Evolutionary conservation across 768 basidiomycete species (phyloP).

Genomic region (Pulveroboletus sp.): DNA sequence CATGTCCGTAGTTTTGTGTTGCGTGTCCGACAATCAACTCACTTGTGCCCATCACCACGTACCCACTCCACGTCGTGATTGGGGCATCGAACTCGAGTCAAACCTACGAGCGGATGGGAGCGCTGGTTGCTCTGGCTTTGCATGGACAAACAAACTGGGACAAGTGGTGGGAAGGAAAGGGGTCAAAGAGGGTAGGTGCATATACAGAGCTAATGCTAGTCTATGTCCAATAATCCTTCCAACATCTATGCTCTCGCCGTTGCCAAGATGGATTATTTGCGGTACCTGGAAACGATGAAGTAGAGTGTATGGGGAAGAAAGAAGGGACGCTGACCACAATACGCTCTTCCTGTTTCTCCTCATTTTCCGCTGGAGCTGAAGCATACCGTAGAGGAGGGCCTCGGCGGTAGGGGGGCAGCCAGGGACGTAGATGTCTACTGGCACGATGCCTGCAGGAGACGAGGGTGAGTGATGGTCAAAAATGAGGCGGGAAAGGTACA

Average conservation of each 20-base stretch:
- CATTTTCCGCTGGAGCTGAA: slow-evolving; percentile 97
- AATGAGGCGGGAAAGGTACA: slow-evolving; percentile 27
- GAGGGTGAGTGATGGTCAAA: slow-evolving; percentile 7
- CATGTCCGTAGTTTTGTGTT: too few species aligned
- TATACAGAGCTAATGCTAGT: slow-evolving; percentile 24
- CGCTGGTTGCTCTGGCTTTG: not conserved
- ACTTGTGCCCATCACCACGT: too few species aligned
- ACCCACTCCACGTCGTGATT: not conserved
- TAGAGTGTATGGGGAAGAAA: not conserved
- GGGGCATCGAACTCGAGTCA: not conserved
- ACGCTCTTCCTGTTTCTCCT: slow-evolving; percentile 80
- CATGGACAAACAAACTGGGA: slow-evolving; percentile 1
- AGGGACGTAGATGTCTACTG: slow-evolving; percentile 97
- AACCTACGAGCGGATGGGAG: not conserved
- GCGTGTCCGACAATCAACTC: too few species aligned
- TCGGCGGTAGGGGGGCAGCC: slow-evolving; percentile 96
- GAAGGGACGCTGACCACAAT: slow-evolving; percentile 56
- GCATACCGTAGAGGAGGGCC: slow-evolving; percentile 93
- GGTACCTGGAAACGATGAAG: slow-evolving; percentile 21
- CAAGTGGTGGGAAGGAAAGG: not conserved
- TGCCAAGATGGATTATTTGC: slow-evolving; percentile 15
- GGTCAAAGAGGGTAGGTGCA: slow-evolving; percentile 4
- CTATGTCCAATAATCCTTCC: slow-evolving; percentile 15
- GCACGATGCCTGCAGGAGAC: slow-evolving; percentile 73
- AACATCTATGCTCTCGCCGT: not conserved